Percentiles rank a stretch among this genome's conserved stretches.
These are phyloP conservation scores for Chiua virens DNA, from an alignment of 768 basidiomycete genomes.

Conservation along the genomic window DNA sequence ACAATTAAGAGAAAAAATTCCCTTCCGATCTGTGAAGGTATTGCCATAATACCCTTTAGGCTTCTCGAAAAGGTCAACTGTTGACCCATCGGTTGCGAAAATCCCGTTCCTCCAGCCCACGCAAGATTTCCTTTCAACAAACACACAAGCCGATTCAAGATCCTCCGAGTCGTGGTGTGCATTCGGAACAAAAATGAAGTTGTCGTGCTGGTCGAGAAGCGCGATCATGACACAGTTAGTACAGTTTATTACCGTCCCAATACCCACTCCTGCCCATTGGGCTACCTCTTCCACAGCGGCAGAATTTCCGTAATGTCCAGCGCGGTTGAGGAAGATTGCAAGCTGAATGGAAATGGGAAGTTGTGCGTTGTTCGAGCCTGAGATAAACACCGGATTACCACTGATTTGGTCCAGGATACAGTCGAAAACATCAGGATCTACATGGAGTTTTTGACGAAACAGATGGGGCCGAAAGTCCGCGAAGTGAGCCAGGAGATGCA, in stretches of 20 bases:
- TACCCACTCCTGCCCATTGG: constrained; percentile 8
- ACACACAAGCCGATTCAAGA: too few species aligned
- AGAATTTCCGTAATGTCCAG: constrained; percentile 7
- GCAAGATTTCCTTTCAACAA: too few species aligned
- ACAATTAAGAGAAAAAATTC: neutral
- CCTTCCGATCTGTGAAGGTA: neutral
- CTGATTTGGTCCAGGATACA: neutral
- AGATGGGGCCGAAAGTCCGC: too few species aligned
- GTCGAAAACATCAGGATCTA: neutral
- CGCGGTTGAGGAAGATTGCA: constrained; percentile 1
- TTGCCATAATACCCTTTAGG: neutral
- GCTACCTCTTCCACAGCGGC: constrained; percentile 15
- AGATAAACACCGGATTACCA: neutral
- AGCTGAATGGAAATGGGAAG: constrained; percentile 6
- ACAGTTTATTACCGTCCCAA: constrained; percentile 20
- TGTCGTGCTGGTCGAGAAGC: constrained; percentile 15
- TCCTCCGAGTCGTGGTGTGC: neutral
- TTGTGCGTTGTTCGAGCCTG: neutral
- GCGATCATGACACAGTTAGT: constrained; percentile 19
- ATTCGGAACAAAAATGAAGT: constrained; percentile 7
- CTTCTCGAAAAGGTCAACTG: too few species aligned
- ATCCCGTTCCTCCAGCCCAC: too few species aligned
- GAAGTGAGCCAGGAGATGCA: neutral
- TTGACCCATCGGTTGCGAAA: too few species aligned
- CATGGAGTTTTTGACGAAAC: neutral